Evolutionary conservation across 2,329 filamentous ascomycete genomes (phyloP).

Genomic region (Leptoxyphium fumago): DNA sequence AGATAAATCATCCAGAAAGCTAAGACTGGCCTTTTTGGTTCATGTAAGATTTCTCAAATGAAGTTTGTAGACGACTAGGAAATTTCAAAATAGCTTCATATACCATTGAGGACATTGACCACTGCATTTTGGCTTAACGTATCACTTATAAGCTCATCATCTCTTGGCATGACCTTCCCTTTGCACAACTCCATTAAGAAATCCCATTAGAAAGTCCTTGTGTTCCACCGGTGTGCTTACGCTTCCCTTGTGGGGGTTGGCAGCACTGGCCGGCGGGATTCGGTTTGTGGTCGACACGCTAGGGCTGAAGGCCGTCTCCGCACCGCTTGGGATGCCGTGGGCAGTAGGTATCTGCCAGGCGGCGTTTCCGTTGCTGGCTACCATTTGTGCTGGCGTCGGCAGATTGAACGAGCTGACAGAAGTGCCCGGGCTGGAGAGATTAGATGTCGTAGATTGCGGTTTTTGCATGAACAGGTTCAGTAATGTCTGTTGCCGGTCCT

Average conservation of each 20-base stretch:
- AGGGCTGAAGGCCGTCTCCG: conserved; percentile 17
- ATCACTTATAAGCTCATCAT: not conserved
- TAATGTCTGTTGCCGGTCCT: not conserved
- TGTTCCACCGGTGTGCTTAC: conserved; percentile 16
- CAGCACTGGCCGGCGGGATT: not conserved
- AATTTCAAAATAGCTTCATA: too few relatives aligned
- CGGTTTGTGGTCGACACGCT: conserved; percentile 5
- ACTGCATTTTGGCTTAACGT: too few relatives aligned
- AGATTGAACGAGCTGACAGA: conserved; percentile 3
- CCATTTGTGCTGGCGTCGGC: not conserved
- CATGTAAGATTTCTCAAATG: too few relatives aligned
- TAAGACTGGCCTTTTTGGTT: too few relatives aligned
- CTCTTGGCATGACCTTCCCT: conserved; percentile 8
- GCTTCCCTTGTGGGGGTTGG: conserved; percentile 8
- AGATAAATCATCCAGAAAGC: too few relatives aligned
- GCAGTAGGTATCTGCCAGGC: not conserved
- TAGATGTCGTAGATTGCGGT: not conserved
- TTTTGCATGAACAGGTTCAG: not conserved
- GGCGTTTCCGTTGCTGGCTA: not conserved
- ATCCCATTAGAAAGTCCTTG: conserved; percentile 21
- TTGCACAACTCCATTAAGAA: conserved; percentile 21
- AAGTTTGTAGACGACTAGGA: too few relatives aligned
- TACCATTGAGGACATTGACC: too few relatives aligned
- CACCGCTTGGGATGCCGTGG: not conserved
- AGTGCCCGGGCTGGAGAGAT: conserved; percentile 12